A percentile compares a stretch with the other conserved stretches of the same genome.
These are phyloP conservation scores for Mucor mucedo DNA, from an alignment of 371 early-diverging fungal species.

Conservation along the genomic window DNA sequence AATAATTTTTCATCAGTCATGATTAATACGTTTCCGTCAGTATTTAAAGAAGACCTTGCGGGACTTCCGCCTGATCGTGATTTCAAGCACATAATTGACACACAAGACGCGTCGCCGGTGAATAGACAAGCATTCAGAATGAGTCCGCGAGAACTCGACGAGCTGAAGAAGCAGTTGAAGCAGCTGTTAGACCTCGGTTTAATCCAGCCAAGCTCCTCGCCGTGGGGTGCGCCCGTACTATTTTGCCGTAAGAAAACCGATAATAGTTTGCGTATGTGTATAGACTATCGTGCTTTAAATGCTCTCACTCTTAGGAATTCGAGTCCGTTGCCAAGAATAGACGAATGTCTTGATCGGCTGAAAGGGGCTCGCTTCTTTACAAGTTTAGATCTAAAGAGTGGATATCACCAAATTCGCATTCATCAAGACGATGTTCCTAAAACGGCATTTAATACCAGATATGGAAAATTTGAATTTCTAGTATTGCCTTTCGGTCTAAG, in stretches of 20 bases:
- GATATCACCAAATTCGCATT: slow-evolving; percentile 8
- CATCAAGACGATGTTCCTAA: neutral
- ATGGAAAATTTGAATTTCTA: slow-evolving; percentile 3
- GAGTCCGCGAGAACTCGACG: slow-evolving; percentile 18
- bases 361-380: slow-evolving; percentile 33
- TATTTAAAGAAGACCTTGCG: slow-evolving; percentile 15
- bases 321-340: slow-evolving; percentile 51
- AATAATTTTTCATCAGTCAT: no score
- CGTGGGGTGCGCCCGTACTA: slow-evolving; percentile 43
- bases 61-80: neutral
- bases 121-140: slow-evolving; percentile 22
- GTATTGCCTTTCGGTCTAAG: slow-evolving; percentile 6
- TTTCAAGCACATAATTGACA: slow-evolving; percentile 34
- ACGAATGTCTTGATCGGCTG: slow-evolving; percentile 39
- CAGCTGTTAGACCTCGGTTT: slow-evolving; percentile 18
- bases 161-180: neutral
- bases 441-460: slow-evolving; percentile 18
- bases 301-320: slow-evolving; percentile 42
- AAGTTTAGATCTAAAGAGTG: slow-evolving; percentile 5
- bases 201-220: slow-evolving; percentile 24
- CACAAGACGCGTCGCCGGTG: slow-evolving; percentile 20
- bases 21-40: neutral
- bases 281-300: slow-evolving; percentile 52
- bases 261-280: slow-evolving; percentile 41
- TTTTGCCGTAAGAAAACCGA: slow-evolving; percentile 53